These are phyloP conservation scores for Wickerhamiella cacticola DNA, from an alignment of 805 yeast genomes.

Conservation along the genomic window DNA sequence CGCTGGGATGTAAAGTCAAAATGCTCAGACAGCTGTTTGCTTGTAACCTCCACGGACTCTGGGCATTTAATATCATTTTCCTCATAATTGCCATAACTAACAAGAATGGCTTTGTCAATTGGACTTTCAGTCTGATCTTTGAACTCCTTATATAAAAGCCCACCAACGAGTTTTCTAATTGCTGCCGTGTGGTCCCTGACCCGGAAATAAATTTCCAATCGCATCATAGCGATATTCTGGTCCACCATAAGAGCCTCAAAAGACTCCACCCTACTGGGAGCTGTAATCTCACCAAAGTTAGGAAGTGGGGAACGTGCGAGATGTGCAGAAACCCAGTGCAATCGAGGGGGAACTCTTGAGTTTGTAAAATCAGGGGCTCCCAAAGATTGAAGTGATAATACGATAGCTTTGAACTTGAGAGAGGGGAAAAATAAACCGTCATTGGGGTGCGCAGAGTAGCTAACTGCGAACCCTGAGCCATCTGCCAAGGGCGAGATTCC, in stretches of 20 bases:
- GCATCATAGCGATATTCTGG: not conserved
- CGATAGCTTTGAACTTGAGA: not conserved
- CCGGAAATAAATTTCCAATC: conserved; percentile 1
- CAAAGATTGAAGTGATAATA: not conserved
- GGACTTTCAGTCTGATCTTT: not conserved
- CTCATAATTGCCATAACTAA: not conserved
- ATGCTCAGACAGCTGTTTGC: not conserved
- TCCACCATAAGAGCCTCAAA: not conserved
- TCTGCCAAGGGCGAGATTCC: conserved; percentile 3
- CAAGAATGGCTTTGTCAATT: conserved; percentile 6
- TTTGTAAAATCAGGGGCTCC: not conserved
- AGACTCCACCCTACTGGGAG: not conserved
- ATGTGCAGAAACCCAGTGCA: conserved; percentile 4
- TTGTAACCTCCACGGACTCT: not conserved
- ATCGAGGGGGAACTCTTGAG: not conserved
- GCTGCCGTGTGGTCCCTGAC: not conserved
- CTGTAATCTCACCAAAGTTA: not conserved
- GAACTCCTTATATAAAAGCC: not conserved
- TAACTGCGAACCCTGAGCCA: not conserved
- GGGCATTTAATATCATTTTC: not conserved
- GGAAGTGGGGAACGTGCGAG: not conserved
- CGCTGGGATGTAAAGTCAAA: not conserved
- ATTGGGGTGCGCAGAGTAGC: not conserved
- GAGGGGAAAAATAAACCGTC: conserved; percentile 3
- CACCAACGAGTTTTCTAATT: not conserved